Evolutionary conservation across 768 basidiomycete species (phyloP).

Genomic region (Leccinellum rugosiceps): DNA sequence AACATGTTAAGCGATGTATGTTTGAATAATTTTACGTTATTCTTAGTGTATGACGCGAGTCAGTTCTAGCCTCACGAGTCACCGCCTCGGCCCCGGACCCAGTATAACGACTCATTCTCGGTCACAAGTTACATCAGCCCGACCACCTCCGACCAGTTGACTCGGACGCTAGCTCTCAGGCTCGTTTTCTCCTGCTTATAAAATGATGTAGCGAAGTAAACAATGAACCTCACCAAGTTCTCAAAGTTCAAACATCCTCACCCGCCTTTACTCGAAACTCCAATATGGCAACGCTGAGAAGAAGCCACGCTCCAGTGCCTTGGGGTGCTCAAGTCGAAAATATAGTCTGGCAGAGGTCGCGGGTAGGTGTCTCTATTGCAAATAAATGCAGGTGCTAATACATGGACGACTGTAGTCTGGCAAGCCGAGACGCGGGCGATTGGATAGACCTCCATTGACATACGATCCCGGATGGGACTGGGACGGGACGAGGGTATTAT

Average conservation of each 20-base stretch:
- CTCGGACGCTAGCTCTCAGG: background rate
- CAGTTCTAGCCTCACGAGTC: background rate
- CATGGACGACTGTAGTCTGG: slow-evolving; percentile 4
- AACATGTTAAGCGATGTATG: too few species aligned
- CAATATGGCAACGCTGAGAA: slow-evolving; percentile 21
- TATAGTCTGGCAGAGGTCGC: slow-evolving; percentile 10
- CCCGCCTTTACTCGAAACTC: background rate
- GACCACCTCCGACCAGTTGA: slow-evolving; percentile 3
- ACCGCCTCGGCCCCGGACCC: background rate
- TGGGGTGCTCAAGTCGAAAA: slow-evolving; percentile 6
- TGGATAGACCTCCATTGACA: slow-evolving; percentile 9
- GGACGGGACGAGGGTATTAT: slow-evolving; percentile 17
- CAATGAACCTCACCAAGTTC: background rate
- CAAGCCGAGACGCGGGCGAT: slow-evolving; percentile 12
- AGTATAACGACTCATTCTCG: slow-evolving; percentile 11
- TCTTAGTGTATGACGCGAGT: too few species aligned
- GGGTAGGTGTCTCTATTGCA: slow-evolving; percentile 3
- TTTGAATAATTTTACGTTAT: too few species aligned
- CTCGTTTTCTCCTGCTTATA: slow-evolving; percentile 8
- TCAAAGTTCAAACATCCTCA: background rate
- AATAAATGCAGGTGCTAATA: background rate
- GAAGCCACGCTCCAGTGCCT: slow-evolving; percentile 7
- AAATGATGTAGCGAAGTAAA: background rate
- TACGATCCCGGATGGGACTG: slow-evolving; percentile 24
- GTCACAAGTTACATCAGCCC: slow-evolving; percentile 7